Conservation (phyloP, 2,329 filamentous ascomycete species). For the Whalleya microplaca region DNA sequence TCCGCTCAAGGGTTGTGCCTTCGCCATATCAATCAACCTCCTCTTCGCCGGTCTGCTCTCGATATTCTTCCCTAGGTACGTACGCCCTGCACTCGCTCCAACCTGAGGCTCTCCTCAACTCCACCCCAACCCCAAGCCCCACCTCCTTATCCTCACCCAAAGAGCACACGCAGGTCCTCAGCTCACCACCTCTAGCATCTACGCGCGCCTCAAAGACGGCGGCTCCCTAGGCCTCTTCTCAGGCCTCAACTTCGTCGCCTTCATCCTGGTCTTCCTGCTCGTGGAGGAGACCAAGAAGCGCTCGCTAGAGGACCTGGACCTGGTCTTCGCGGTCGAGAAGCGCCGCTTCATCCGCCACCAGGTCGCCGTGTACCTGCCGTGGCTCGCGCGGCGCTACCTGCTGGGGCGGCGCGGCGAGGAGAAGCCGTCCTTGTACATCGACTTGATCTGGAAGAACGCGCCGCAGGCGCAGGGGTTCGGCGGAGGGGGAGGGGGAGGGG, state of each 20-base stretch:
- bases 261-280: conserved; percentile 49
- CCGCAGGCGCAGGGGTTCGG: conserved; percentile 10
- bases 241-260: conserved; percentile 50
- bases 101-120: conserved; percentile 21
- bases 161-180: too few species aligned
- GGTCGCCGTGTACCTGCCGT: conserved; percentile 40
- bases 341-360: conserved; percentile 44
- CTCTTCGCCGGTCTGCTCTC: conserved; percentile 51
- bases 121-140: too few species aligned
- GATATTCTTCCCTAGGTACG: conserved; percentile 44
- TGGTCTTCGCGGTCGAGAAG: conserved; percentile 45
- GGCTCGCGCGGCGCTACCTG: conserved; percentile 37
- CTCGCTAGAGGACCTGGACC: conserved; percentile 45
- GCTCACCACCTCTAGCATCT: conserved; percentile 26
- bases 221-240: conserved; percentile 51
- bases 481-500: neutral
- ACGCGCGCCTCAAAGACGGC: conserved; percentile 31
- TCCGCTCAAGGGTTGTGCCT: conserved; percentile 44
- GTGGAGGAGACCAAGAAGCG: conserved; percentile 48
- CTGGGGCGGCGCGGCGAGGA: conserved; percentile 14
- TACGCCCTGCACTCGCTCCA: too few species aligned
- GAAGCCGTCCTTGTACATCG: conserved; percentile 40
- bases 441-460: conserved; percentile 37
- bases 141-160: too few species aligned
- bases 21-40: conserved; percentile 52